Base-by-base conservation (phyloP, 805 yeast species). In the Millerozyma acaciae region DNA sequence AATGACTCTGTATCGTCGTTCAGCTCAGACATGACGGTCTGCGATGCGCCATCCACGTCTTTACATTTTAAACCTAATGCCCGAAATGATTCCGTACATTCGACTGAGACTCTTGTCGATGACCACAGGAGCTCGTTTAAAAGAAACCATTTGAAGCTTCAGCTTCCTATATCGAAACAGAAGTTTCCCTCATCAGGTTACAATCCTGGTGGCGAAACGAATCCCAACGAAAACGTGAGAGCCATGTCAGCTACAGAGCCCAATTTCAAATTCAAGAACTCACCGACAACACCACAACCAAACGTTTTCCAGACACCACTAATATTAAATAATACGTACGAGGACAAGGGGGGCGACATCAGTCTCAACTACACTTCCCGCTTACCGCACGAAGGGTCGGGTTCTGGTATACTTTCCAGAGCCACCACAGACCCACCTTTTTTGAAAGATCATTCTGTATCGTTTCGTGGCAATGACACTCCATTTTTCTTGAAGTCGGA, bases 41-140 rank as follows among this genome's bases (percentile, higher is more conserved):
- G 29, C 25, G 38, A 38, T 15, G 12, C 12, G 10, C 21, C 16
- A 6, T n/a, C 22, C 16, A 12, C 16, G 10, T 25, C 15, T n/a
- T 1, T 15, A 7, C 9, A 19, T 14, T 9, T n/a, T 10, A 32
- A 23, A 16, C 26, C 15, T 5, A 34, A 34, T 22, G 26, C 33
- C 19, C 31, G 49, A 32, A 51, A 40, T 21, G 51, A 43, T 21
- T 42, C 45, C 20, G 40, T 45, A 15, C 20, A 42, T 8, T 57
- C 63, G n/a, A 51, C 59, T 1, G 64, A 58, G 10, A 60, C 65
- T 3, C 38, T 60, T 24, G 60, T 59, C 10, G 62, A 57, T n/a
- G 58, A 48, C 3, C 34, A 20, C 14, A 22, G 29, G 16, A 2
- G 7, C 6, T 21, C 21, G 7, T 28, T 28, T 28, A 21, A 26